A percentile compares a stretch with the other conserved stretches of the same genome.
Evolutionary conservation across 2,329 filamentous ascomycete genomes (phyloP).

Genomic region (Coniochaeta sp.): DNA sequence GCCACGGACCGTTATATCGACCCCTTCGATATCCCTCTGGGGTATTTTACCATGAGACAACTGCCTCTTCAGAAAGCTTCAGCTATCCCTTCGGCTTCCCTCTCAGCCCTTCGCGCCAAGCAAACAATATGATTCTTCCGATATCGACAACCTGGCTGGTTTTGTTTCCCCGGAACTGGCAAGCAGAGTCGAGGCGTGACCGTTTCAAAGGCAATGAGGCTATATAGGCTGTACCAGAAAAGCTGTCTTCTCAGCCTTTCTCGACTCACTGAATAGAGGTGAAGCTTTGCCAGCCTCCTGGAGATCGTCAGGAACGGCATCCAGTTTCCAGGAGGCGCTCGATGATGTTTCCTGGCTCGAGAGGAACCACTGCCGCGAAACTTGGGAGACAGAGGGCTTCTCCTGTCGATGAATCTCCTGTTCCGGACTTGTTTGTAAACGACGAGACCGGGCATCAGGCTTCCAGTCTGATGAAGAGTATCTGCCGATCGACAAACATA

Average conservation of each 20-base stretch:
- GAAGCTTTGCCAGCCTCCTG: background rate
- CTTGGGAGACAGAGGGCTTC: background rate
- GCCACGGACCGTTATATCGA: background rate
- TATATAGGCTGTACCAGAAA: background rate
- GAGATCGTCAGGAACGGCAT: background rate
- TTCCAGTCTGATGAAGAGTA: background rate
- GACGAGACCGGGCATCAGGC: background rate
- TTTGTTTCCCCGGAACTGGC: background rate
- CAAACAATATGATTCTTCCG: background rate
- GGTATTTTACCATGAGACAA: constrained; percentile 3
- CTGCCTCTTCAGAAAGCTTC: background rate
- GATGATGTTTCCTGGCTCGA: background rate
- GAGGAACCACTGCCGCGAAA: background rate
- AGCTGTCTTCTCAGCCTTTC: background rate
- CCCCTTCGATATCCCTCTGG: background rate
- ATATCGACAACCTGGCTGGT: background rate
- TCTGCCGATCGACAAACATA: background rate
- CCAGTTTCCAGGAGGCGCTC: background rate
- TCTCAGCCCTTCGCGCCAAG: background rate
- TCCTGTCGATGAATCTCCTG: constrained; percentile 1
- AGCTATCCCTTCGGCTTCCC: background rate
- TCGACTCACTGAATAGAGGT: background rate
- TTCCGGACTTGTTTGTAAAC: background rate
- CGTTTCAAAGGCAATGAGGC: constrained; percentile 2
- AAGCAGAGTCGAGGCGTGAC: background rate